phyloP scores from a whole-genome alignment of 306 rosid species.

The Mimosa bimucronata region DNA sequence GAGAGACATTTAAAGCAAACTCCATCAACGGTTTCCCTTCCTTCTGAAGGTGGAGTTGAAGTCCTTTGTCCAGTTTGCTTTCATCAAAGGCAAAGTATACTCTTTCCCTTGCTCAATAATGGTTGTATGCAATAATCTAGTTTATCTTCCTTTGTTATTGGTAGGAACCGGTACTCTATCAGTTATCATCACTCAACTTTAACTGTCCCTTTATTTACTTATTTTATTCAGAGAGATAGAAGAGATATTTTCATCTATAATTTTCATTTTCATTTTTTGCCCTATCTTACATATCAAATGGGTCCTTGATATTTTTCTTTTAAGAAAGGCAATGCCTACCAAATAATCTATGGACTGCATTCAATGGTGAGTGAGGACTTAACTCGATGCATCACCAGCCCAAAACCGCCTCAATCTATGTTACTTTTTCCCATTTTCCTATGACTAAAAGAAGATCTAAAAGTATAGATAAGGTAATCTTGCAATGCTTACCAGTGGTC shows the following conservation, averaged over 20 bases:
- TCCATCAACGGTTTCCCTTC: not conserved
- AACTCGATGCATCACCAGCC: not conserved
- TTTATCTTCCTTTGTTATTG: not conserved
- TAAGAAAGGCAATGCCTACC: not conserved
- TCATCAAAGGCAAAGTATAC: not conserved
- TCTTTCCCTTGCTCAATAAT: not conserved
- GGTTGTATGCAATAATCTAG: not conserved
- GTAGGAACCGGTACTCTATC: too few relatives aligned
- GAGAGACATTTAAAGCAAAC: not conserved
- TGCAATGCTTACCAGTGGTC: constrained; percentile 86
- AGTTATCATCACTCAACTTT: not conserved
- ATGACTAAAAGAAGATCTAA: not conserved
- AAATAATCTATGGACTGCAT: not conserved
- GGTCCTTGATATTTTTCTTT: not conserved
- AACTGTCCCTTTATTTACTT: not conserved
- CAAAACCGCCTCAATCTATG: not conserved
- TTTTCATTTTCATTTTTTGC: not conserved
- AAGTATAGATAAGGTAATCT: constrained; percentile 27
- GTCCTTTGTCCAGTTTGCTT: not conserved
- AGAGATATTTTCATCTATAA: not conserved
- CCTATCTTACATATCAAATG: not conserved
- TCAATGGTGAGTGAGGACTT: not conserved
- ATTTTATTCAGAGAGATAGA: not conserved
- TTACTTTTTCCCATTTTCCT: not conserved
- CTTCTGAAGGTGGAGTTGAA: not conserved